Percentiles rank a stretch among this genome's conserved stretches.
Conservation (phyloP, 805 yeast genomes). For the Ogataea methanolica region DNA sequence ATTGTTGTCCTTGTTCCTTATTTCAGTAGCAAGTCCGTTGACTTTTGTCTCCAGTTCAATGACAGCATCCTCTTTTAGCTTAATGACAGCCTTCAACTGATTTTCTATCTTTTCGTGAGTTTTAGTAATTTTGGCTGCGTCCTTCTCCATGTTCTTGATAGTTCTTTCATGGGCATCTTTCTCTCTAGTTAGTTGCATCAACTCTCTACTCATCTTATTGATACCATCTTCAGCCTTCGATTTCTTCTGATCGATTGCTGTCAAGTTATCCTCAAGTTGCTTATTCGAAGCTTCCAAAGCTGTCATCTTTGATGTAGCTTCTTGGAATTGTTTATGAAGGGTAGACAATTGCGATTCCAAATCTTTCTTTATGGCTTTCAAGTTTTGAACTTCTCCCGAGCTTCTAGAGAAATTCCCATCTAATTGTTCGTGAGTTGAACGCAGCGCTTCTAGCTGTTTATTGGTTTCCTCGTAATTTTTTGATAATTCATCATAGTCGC, state of each 20-base stretch:
- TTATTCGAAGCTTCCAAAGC: constrained; percentile 18
- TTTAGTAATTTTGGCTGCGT: constrained; percentile 27
- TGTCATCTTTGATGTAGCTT: constrained; percentile 15
- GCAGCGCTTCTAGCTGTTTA: constrained; percentile 31
- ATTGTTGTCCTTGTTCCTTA: constrained; percentile 20
- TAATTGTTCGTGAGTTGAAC: constrained; percentile 23
- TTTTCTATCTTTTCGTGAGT: constrained; percentile 32
- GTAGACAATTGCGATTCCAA: constrained; percentile 32
- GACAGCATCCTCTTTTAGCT: constrained; percentile 20
- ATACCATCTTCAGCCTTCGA: constrained; percentile 73
- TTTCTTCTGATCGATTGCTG: constrained; percentile 32
- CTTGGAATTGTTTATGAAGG: constrained; percentile 17
- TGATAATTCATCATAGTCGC: constrained; percentile 32
- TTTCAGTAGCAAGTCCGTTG: constrained; percentile 11
- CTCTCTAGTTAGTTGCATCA: constrained; percentile 59
- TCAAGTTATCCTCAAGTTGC: constrained; percentile 28
- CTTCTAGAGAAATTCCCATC: constrained; percentile 18
- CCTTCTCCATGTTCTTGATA: constrained; percentile 40
- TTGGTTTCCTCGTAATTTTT: constrained; percentile 17
- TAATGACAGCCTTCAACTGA: constrained; percentile 20
- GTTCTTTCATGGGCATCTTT: constrained; percentile 47
- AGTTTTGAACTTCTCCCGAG: constrained; percentile 22
- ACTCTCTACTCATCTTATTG: constrained; percentile 84
- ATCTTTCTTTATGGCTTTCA: constrained; percentile 19
- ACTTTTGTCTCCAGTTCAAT: constrained; percentile 17